Evolutionary conservation across 148 eudicot species (phyloP), one percentile per base, ranked within the genome.

Genomic region (Drosera capensis): DNA sequence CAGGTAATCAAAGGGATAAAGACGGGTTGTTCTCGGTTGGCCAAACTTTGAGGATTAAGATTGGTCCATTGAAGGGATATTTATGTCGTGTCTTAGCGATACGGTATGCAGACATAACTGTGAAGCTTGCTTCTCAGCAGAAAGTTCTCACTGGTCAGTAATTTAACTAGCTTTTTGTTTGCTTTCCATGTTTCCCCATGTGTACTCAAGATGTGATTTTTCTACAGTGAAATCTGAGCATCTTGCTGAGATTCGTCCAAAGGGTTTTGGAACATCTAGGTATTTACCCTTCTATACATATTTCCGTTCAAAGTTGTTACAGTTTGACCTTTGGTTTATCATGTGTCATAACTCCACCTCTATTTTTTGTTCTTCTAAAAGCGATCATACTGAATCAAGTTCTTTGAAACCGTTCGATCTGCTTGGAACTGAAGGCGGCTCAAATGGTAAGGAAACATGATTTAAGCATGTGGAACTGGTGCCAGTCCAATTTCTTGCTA

Each of bases 1-100:
- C 69, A 64, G 79, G 51, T 43, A 71, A 71, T 30, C 64, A 54
- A 34, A 76, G 66, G 43, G 93, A 69, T 28, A 64, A 79, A 52
- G 80, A 65, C 45, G 85, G 54, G 16, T 60, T 69, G 66, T 90
- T 80, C 51, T 72, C 88, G 50, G 75, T 85, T 66, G 99, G 99
- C 12, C 95, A 90, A 54, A 62, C 82, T 45, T 62, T 85, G 65
- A 78, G 95, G 68, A 80, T 90, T 53, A 72, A 77, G 57, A 72
- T 78, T 58, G 99, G 99, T 8, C 99, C 95, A 55, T 71, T 90
- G 40, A 90, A 90, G 82, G 99, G 99, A 21, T 90, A 84, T 58
- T 73, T 73, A 24, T 90, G 99, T 52, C 82, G 93, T 28, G 95
- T 81, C 36, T 45, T 85, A 62, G 95, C 95, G 24, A 35, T 90